These are phyloP conservation scores for Xylaria nigripes DNA, from an alignment of 495 filamentous ascomycete species.

Conservation along the genomic window DNA sequence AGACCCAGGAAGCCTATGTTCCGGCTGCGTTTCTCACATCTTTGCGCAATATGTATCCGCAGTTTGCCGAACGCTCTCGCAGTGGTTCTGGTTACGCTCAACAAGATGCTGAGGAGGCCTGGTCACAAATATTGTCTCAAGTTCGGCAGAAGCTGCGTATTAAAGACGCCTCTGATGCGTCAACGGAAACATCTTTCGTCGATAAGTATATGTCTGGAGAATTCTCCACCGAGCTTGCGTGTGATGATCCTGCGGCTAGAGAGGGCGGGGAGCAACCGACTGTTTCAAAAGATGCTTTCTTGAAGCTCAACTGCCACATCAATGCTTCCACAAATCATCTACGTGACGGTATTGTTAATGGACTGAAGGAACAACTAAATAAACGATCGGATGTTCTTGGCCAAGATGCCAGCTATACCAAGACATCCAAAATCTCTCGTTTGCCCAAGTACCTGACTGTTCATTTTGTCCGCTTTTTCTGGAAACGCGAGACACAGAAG, in stretches of 20 bases:
- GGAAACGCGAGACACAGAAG: conserved; percentile 88
- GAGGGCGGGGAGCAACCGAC: conserved; percentile 68
- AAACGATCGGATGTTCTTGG: conserved; percentile 74
- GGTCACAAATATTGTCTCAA: conserved; percentile 91
- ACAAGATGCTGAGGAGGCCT: conserved; percentile 96
- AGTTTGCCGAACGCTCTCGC: conserved; percentile 81
- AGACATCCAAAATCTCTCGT: conserved; percentile 77
- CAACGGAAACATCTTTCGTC: conserved; percentile 60
- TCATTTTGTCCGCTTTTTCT: conserved; percentile 97
- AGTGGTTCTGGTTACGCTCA: conserved; percentile 81
- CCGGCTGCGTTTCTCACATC: conserved; percentile 80
- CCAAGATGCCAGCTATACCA: conserved; percentile 76
- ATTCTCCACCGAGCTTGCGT: conserved; percentile 68
- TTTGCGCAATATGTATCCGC: conserved; percentile 74
- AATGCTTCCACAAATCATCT: conserved; percentile 77
- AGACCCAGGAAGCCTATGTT: conserved; percentile 81
- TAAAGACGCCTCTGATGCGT: conserved; percentile 39
- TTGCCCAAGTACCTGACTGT: conserved; percentile 93
- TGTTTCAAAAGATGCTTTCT: conserved; percentile 61
- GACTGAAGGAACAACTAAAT: conserved; percentile 80
- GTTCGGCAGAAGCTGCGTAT: conserved; percentile 71
- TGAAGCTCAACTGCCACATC: conserved; percentile 95
- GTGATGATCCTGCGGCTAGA: conserved; percentile 70
- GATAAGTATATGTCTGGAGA: conserved; percentile 83
- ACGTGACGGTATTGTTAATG: conserved; percentile 73